Conservation (phyloP, 805 yeast species). For the Clavispora asparagi region DNA sequence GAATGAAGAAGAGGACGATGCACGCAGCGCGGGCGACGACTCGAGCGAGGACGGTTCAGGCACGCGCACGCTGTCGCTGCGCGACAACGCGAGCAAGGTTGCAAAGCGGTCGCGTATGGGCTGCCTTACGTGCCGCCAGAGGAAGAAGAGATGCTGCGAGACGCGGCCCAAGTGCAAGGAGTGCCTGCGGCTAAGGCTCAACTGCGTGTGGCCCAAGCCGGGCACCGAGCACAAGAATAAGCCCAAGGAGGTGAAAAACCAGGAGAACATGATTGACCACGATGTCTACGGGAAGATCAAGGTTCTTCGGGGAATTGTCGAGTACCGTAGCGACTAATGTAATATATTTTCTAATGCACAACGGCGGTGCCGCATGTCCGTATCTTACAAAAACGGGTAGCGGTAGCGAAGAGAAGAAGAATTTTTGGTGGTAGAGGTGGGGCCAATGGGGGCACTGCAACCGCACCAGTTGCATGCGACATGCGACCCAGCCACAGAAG, state of each 20-base stretch:
- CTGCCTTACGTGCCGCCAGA: slow-evolving; percentile 69
- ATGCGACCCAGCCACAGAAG: too few species aligned
- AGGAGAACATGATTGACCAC: slow-evolving; percentile 51
- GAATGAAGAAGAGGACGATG: not conserved
- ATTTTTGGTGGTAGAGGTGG: too few species aligned
- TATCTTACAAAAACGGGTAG: too few species aligned
- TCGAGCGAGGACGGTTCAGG: not conserved
- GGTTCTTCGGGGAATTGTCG: slow-evolving; percentile 60
- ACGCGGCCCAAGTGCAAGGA: slow-evolving; percentile 61
- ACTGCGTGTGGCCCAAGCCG: slow-evolving; percentile 71
- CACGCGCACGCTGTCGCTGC: not conserved
- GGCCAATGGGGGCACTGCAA: too few species aligned
- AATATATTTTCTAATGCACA: not conserved
- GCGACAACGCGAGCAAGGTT: slow-evolving; percentile 5
- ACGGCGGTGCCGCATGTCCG: not conserved
- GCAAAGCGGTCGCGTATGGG: slow-evolving; percentile 63
- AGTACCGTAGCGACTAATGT: slow-evolving; percentile 24
- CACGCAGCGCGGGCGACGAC: not conserved
- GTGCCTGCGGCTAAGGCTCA: slow-evolving; percentile 58
- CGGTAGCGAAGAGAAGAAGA: too few species aligned
- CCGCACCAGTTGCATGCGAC: too few species aligned
- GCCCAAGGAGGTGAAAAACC: slow-evolving; percentile 45
- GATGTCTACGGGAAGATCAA: slow-evolving; percentile 54
- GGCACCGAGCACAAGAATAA: slow-evolving; percentile 60
- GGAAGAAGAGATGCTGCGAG: slow-evolving; percentile 80